Base-by-base conservation (phyloP, 2,329 filamentous ascomycete genomes). In the Ophiostoma tasmaniense region DNA sequence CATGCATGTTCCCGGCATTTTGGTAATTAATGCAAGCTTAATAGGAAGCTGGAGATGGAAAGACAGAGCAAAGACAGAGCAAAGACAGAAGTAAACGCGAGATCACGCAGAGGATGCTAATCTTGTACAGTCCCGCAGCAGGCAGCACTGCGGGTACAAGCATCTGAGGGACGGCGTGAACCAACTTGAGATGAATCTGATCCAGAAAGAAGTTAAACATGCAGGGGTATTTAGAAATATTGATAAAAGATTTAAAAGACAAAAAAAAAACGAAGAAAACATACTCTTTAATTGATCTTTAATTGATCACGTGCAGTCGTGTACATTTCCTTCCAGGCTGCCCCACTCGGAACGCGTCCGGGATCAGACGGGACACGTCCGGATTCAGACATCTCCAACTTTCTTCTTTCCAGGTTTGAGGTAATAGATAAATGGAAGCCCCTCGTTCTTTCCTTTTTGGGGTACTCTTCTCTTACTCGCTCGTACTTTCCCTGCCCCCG, bases 101-200 rank as follows among this genome's bases (percentile, higher is more conserved):
- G 61, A 65, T 65, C 64, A 65, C 64, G 37, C 35, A 39, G 37
- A 1, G 17, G 37, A 65, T 65, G 64, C 11, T 14, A 20, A 25
- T 65, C 64, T 42, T 45, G 64, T 65, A 65, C 64, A 65, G 25
- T 28, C 64, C 37, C 64, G n/a, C 64, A 65, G 33, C 22, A 65
- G 64, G 64, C 64, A 65, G 37, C 64, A 65, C 64, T 28, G 64
- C n/a, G 35, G 64, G 64, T 65, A 65, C 64, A 28, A 64, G 7
- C 33, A 10, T 22, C 3, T 37, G 25, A 6, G 35, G 4, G 33
- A 37, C 33, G 28, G 64, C 25, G 64, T 65, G 64, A 65, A 65
- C 13, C 3, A 13, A 2, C 5, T 6, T n/a, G 28, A 17, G 25
- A 62, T 20, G 10, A 42, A 42, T 13, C 5, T 42, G 14, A 42